Conservation (phyloP, 345 rosid genomes). For the Abelmoschus esculentus region DNA sequence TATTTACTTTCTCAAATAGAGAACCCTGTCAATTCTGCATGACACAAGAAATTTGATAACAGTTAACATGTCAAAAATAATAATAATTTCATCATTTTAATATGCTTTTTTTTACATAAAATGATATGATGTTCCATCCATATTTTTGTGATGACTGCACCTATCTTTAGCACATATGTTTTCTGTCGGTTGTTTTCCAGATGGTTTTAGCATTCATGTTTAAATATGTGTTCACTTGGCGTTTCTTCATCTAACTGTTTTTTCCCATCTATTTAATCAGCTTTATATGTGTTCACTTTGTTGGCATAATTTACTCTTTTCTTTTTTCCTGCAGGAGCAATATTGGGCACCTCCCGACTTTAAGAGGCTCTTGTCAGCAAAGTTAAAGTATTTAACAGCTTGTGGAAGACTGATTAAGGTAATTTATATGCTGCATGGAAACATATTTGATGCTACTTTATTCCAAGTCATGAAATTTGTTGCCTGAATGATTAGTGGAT, state of each 20-base stretch:
- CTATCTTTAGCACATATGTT: neutral
- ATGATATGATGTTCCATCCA: neutral
- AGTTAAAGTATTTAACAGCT: constrained; percentile 69
- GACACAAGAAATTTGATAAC: neutral
- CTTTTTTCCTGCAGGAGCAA: constrained; percentile 52
- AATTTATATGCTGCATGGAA: constrained; percentile 8
- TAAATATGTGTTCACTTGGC: neutral
- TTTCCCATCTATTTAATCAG: neutral
- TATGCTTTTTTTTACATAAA: neutral
- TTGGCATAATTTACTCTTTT: neutral
- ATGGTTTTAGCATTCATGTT: neutral
- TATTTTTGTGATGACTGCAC: neutral
- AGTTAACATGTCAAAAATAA: neutral
- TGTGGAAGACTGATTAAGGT: constrained; percentile 84
- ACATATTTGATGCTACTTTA: constrained; percentile 17
- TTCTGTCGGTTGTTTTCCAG: neutral
- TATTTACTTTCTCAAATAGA: neutral
- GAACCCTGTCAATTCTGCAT: neutral
- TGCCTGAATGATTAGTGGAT: neutral
- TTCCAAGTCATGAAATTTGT: neutral
- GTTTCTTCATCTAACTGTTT: neutral
- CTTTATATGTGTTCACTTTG: neutral
- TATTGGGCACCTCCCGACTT: constrained; percentile 91
- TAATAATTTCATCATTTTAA: neutral
- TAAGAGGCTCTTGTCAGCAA: constrained; percentile 72